These are phyloP conservation scores for Neurospora terricola DNA, from an alignment of 495 filamentous ascomycete species.

Conservation along the genomic window DNA sequence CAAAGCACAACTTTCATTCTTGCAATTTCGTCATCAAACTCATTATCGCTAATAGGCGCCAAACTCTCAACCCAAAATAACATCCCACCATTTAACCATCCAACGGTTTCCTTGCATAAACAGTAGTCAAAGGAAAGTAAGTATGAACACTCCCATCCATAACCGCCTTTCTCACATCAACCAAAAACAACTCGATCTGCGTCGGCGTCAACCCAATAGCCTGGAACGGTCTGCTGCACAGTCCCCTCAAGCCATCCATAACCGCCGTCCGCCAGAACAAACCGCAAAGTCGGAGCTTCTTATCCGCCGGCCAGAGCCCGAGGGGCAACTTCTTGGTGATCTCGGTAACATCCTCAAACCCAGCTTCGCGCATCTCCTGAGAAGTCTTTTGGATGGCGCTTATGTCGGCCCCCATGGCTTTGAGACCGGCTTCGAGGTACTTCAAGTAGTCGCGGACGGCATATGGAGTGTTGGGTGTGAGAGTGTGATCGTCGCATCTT, in stretches of 20 bases:
- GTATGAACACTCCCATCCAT: constrained; percentile 22
- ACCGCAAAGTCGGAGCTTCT: constrained; percentile 22
- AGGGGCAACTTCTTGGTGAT: constrained; percentile 23
- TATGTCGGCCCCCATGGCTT: constrained; percentile 17
- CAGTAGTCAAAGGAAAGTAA: constrained; percentile 21
- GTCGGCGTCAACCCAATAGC: constrained; percentile 26
- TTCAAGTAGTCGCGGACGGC: constrained; percentile 26
- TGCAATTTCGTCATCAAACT: neutral
- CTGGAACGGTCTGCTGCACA: constrained; percentile 18
- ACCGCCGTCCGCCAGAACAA: constrained; percentile 23
- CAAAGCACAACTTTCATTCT: neutral
- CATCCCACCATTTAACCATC: neutral
- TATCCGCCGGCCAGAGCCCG: constrained; percentile 25
- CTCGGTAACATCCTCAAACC: constrained; percentile 18
- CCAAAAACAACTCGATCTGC: constrained; percentile 32
- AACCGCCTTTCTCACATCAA: constrained; percentile 26
- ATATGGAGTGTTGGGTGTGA: constrained; percentile 20
- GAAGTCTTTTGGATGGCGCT: constrained; percentile 11
- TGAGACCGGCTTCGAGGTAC: constrained; percentile 20
- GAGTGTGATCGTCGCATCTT: constrained; percentile 34
- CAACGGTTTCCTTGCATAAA: constrained; percentile 26
- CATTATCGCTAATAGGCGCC: neutral
- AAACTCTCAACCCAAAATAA: neutral
- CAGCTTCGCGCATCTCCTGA: constrained; percentile 15
- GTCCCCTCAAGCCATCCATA: constrained; percentile 27